Conservation (phyloP, 1,284 basidiomycete genomes). For the Moesziomyces sp. region DNA sequence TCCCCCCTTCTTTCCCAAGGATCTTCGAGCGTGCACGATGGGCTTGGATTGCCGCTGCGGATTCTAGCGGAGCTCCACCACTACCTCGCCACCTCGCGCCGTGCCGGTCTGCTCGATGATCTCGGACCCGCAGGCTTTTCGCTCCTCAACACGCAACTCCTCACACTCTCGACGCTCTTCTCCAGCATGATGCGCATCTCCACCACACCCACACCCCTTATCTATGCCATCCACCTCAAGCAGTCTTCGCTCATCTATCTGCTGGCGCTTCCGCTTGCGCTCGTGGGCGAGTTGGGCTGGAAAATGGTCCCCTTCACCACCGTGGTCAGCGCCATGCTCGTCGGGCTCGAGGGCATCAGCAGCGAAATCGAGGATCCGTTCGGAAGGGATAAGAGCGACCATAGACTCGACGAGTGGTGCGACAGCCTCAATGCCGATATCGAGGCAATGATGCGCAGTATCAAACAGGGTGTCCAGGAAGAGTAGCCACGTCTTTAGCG, state of each 20-base stretch:
- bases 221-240: slow-evolving; percentile 86
- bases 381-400: slow-evolving; percentile 58
- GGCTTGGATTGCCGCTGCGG: slow-evolving; percentile 12
- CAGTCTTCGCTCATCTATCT: slow-evolving; percentile 74
- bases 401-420: slow-evolving; percentile 39
- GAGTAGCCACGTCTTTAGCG: slow-evolving; percentile 6
- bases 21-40: no score
- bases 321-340: slow-evolving; percentile 82
- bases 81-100: slow-evolving; percentile 40
- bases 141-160: slow-evolving; percentile 29
- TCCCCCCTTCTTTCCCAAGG: not conserved
- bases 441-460: slow-evolving; percentile 19
- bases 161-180: slow-evolving; percentile 83
- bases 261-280: slow-evolving; percentile 23
- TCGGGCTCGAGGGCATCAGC: slow-evolving; percentile 92
- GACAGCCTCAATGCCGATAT: slow-evolving; percentile 18
- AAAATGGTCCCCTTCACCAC: slow-evolving; percentile 80
- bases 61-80: slow-evolving; percentile 34
- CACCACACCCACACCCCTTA: slow-evolving; percentile 28
- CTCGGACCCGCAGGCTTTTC: slow-evolving; percentile 46
- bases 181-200: slow-evolving; percentile 80
- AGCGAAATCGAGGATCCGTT: slow-evolving; percentile 89
- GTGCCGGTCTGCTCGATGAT: slow-evolving; percentile 36
- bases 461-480: slow-evolving; percentile 8
- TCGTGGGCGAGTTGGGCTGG: slow-evolving; percentile 63